These are phyloP conservation scores for Neonectria sp. DNA, from an alignment of 2,329 filamentous ascomycete species.

Conservation along the genomic window DNA sequence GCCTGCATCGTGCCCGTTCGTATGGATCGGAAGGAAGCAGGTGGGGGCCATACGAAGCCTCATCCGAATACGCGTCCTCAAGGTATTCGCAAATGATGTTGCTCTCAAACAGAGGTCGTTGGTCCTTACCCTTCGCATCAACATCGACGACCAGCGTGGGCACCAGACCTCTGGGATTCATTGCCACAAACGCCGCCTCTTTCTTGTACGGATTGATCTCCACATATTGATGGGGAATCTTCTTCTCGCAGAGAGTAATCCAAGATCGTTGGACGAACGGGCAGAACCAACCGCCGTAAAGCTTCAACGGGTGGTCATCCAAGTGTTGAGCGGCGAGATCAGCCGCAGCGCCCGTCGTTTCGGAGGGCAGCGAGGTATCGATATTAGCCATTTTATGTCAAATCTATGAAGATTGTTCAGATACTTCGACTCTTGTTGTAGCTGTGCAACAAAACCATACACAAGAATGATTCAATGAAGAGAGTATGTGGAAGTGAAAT, in stretches of 20 bases:
- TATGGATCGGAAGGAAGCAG: slow-evolving; percentile 76
- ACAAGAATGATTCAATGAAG: not conserved
- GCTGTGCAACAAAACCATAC: not conserved
- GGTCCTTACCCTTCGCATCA: slow-evolving; percentile 47
- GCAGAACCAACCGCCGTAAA: slow-evolving; percentile 85
- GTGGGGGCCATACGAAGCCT: slow-evolving; percentile 56
- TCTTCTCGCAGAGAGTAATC: slow-evolving; percentile 82
- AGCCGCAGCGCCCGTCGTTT: slow-evolving; percentile 66
- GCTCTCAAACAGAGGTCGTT: slow-evolving; percentile 80
- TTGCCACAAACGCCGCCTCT: slow-evolving; percentile 73
- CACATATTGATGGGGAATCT: slow-evolving; percentile 81
- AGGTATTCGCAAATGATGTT: slow-evolving; percentile 82
- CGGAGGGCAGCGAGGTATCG: slow-evolving; percentile 63
- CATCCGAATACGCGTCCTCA: slow-evolving; percentile 76
- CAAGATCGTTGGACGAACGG: slow-evolving; percentile 79
- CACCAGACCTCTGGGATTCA: slow-evolving; percentile 84
- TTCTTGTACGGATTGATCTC: slow-evolving; percentile 87
- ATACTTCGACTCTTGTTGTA: not conserved
- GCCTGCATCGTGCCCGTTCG: slow-evolving; percentile 73
- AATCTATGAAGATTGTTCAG: not conserved
- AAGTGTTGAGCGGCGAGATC: slow-evolving; percentile 62
- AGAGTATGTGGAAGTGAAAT: not conserved
- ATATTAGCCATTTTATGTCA: slow-evolving; percentile 57
- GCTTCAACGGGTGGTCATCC: slow-evolving; percentile 68
- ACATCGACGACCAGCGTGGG: slow-evolving; percentile 74